Conservation (phyloP, 176 grass and related monocot genomes). For the Saccharum spontaneum region DNA sequence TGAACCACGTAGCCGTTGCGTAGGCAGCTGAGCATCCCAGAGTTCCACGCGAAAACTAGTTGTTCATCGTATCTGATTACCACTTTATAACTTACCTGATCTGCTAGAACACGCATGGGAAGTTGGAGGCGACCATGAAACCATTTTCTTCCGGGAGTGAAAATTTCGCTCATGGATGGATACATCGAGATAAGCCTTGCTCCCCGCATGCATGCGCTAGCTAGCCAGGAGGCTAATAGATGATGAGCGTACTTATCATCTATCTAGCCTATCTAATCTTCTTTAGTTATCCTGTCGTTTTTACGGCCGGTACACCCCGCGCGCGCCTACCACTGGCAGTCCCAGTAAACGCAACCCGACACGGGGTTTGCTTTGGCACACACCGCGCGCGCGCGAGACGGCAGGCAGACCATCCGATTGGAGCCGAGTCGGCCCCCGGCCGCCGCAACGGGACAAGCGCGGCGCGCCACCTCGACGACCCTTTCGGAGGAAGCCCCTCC, state of each 20-base stretch:
- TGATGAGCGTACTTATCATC: not conserved
- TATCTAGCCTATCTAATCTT: not conserved
- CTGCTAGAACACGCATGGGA: conserved; percentile 35
- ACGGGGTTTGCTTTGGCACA: not conserved
- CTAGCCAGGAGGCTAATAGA: too few species aligned
- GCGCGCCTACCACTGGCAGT: not conserved
- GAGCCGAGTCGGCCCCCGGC: not conserved
- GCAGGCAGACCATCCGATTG: not conserved
- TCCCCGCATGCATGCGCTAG: conserved; percentile 4
- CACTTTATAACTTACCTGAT: conserved; percentile 38
- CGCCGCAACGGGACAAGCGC: conserved; percentile 38
- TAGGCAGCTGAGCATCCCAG: not conserved
- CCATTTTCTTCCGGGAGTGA: not conserved
- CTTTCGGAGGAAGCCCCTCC: conserved; percentile 35
- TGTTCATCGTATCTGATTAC: conserved; percentile 1
- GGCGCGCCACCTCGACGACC: conserved; percentile 41
- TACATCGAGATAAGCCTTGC: conserved; percentile 31
- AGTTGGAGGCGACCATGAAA: not conserved
- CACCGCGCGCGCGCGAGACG: too few species aligned
- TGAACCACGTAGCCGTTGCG: conserved; percentile 21
- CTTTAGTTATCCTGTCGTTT: not conserved
- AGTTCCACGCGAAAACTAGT: conserved; percentile 1
- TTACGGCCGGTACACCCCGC: not conserved
- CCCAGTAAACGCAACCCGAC: not conserved
- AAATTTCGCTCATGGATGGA: not conserved